A percentile compares a stretch with the other conserved stretches of the same genome.
phyloP scores from a whole-genome alignment of 2,329 filamentous ascomycete genomes.

The Penicillium olsonii region DNA sequence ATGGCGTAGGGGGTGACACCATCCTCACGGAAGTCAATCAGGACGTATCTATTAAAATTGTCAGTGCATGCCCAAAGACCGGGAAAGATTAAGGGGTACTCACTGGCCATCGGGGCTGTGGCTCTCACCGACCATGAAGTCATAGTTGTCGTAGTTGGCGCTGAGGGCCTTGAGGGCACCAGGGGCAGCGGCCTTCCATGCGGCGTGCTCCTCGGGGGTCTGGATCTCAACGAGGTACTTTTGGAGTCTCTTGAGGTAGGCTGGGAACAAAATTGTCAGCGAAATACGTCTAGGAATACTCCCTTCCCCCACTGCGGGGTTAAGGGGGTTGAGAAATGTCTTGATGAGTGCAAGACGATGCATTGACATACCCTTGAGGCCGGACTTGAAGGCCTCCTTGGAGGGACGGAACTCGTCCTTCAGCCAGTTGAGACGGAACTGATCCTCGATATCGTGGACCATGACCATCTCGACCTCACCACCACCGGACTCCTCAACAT shows the following conservation, averaged over 20 bases:
- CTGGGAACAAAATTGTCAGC: constrained; percentile 37
- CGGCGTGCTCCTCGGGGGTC: constrained; percentile 70
- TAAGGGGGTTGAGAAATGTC: too few relatives aligned
- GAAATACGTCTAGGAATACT: background rate
- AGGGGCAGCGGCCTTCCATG: constrained; percentile 55
- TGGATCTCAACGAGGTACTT: constrained; percentile 26
- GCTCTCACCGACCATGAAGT: constrained; percentile 86
- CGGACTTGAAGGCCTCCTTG: constrained; percentile 81
- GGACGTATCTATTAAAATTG: constrained; percentile 65
- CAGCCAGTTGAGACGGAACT: constrained; percentile 77
- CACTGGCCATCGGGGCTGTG: background rate
- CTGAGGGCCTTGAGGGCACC: constrained; percentile 67
- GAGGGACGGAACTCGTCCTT: constrained; percentile 53
- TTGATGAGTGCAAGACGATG: too few relatives aligned
- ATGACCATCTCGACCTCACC: constrained; percentile 64
- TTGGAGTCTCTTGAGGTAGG: constrained; percentile 91
- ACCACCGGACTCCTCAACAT: constrained; percentile 67
- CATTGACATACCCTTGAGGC: constrained; percentile 74
- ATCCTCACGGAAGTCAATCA: constrained; percentile 98
- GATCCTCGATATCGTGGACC: constrained; percentile 92
- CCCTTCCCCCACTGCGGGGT: background rate
- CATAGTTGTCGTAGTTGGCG: constrained; percentile 92
- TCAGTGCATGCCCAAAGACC: background rate
- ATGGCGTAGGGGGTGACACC: constrained; percentile 86
- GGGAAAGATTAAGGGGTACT: background rate